Evolutionary conservation across 2,329 filamentous ascomycete species (phyloP).

Genomic region (Alternaria consortialis): DNA sequence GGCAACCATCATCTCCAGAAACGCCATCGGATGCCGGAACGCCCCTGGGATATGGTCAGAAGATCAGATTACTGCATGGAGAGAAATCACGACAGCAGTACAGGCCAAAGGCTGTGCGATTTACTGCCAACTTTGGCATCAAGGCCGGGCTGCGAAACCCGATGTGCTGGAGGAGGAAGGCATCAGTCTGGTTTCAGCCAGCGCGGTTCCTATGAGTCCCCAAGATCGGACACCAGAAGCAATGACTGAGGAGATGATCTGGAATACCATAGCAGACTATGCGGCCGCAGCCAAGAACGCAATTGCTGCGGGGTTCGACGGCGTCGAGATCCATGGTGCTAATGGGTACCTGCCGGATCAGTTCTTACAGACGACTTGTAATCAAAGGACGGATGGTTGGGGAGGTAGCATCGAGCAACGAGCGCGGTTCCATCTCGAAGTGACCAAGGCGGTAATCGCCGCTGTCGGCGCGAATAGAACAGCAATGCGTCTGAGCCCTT

Average conservation of each 20-base stretch:
- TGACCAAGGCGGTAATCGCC: slow-evolving; percentile 58
- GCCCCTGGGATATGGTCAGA: slow-evolving; percentile 65
- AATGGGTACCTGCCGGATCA: slow-evolving; percentile 74
- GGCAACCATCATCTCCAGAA: slow-evolving; percentile 60
- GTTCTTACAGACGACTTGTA: slow-evolving; percentile 68
- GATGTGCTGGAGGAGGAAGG: slow-evolving; percentile 41
- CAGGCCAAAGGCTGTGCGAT: slow-evolving; percentile 67
- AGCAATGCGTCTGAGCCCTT: slow-evolving; percentile 69
- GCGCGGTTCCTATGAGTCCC: slow-evolving; percentile 44
- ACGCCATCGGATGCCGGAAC: slow-evolving; percentile 58
- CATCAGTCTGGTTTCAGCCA: slow-evolving; percentile 36
- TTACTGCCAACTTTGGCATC: slow-evolving; percentile 67
- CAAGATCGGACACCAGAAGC: slow-evolving; percentile 34
- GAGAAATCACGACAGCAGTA: slow-evolving; percentile 64
- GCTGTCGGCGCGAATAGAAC: slow-evolving; percentile 63
- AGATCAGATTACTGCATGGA: slow-evolving; percentile 62
- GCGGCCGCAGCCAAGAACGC: slow-evolving; percentile 55
- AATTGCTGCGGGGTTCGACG: slow-evolving; percentile 65
- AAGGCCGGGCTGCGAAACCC: slow-evolving; percentile 62
- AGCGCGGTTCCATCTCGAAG: slow-evolving; percentile 61
- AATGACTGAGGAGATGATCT: slow-evolving; percentile 50
- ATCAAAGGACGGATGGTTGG: slow-evolving; percentile 60
- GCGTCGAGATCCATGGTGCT: slow-evolving; percentile 64
- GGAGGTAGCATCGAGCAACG: slow-evolving; percentile 61
- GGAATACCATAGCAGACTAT: slow-evolving; percentile 45